Percentiles rank a stretch among this genome's conserved stretches.
Conservation (phyloP, 2,329 filamentous ascomycete species). For the Colletotrichum liriopes region DNA sequence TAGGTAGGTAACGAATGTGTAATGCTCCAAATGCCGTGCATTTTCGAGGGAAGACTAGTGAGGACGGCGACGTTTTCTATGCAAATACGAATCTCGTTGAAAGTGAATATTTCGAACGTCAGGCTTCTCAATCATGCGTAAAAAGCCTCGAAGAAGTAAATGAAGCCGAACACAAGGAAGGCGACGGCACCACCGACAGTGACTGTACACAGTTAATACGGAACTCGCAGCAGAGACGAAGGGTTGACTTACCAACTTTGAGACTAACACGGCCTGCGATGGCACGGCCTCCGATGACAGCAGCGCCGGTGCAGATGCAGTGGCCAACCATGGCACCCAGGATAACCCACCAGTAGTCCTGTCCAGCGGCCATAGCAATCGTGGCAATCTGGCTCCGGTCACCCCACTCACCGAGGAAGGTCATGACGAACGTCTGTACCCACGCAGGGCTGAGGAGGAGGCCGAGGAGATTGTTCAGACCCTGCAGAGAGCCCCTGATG, state of each 20-base stretch:
- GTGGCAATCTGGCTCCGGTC: slow-evolving; percentile 98
- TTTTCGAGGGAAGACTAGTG: slow-evolving; percentile 5
- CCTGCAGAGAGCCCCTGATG: slow-evolving; percentile 62
- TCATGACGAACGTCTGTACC: slow-evolving; percentile 99
- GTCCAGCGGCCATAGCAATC: slow-evolving; percentile 97
- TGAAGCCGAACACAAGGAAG: slow-evolving; percentile 91
- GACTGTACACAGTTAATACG: slow-evolving; percentile 69
- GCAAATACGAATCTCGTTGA: slow-evolving; percentile 19
- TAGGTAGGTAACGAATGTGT: slow-evolving; percentile 23
- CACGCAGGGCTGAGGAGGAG: slow-evolving; percentile 94
- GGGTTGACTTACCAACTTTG: slow-evolving; percentile 84
- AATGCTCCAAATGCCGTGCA: neutral
- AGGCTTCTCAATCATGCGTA: slow-evolving; percentile 59
- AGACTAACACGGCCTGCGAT: slow-evolving; percentile 96
- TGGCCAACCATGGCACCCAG: slow-evolving; percentile 90
- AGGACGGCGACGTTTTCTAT: slow-evolving; percentile 31
- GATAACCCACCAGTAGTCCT: slow-evolving; percentile 99
- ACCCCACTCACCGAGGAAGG: slow-evolving; percentile 98
- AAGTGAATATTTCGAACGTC: neutral
- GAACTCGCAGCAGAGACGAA: neutral
- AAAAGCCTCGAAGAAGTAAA: slow-evolving; percentile 89
- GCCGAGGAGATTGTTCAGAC: slow-evolving; percentile 88
- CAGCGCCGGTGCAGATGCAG: slow-evolving; percentile 89
- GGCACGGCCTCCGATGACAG: slow-evolving; percentile 91
- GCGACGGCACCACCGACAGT: slow-evolving; percentile 92